Evolutionary conservation across 805 yeast genomes (phyloP), one percentile per base, ranked within the genome.

Genomic region (Yarrowia sp.): DNA sequence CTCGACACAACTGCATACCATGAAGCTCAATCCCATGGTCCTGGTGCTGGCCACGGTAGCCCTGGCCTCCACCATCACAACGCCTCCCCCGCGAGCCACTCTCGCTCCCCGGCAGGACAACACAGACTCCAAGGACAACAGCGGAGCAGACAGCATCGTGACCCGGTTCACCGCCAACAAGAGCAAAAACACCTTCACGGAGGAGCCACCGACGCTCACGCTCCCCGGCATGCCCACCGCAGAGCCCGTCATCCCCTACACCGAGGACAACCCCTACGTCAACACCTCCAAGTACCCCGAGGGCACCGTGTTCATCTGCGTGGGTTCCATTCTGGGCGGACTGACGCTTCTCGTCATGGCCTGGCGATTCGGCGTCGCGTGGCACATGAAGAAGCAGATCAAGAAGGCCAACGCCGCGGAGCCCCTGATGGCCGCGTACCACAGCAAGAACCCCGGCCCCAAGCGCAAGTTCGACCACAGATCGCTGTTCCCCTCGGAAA

Each of bases 221-320:
- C 32, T 33, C 13, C 38, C 42, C 3, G 41, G 42, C 3, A 32
- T 51, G 42, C 58, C 58, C 22, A 33, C 58, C 42, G n/a, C 24
- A 4, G 29, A 33, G 6, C 58, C 58, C 18, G 41, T 32, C 9
- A 55, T 55, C 14, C 61, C 61, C 21, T 25, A 27, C 36, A 55
- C 47, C 10, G 47, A 19, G 6, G 74, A 79, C 55, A 90, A 90
- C 72, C 96, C 96, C 10, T 84, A 80, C 68, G 77, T 90, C 18
- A 73, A 80, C 66, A 72, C 76, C 47, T 73, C 84, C 6, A 69
- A 69, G 19, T 77, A 78, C 47, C 89, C 91, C 1, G 79, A 82
- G 49, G 96, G 96, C 1, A 87, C 94, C 0, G 91, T 90, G 2
- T 90, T 89, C 73, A 90, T 90, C 58, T 87, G 88, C 0, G 87